A percentile compares a stretch with the other conserved stretches of the same genome.
Conservation (phyloP, 768 basidiomycete species). For the Rhodotorula taiwanensis region DNA sequence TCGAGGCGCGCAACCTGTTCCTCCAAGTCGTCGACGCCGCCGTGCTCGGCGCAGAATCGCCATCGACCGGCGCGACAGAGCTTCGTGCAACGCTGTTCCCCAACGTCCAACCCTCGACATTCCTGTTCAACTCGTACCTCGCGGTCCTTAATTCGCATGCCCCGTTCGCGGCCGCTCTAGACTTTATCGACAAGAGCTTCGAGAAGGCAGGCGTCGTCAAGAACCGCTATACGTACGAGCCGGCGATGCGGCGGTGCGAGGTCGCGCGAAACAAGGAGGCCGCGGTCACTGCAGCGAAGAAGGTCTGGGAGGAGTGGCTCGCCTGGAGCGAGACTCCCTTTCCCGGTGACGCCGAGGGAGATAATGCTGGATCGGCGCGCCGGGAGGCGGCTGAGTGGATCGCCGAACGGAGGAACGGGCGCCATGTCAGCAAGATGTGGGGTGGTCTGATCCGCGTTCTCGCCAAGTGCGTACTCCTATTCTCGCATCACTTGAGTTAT, state of each 20-base stretch:
- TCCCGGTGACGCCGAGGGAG: background rate
- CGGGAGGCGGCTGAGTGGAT: slow-evolving; percentile 8
- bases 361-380: background rate
- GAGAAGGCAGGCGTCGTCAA: slow-evolving; percentile 48
- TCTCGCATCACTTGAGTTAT: background rate
- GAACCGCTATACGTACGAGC: slow-evolving; percentile 57
- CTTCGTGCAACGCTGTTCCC: slow-evolving; percentile 20
- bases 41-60: background rate
- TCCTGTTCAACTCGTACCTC: slow-evolving; percentile 71
- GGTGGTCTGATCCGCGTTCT: slow-evolving; percentile 20
- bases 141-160: slow-evolving; percentile 64
- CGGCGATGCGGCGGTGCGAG: slow-evolving; percentile 64
- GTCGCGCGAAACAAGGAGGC: slow-evolving; percentile 50
- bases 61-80: no score
- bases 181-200: slow-evolving; percentile 55
- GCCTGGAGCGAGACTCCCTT: slow-evolving; percentile 18
- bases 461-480: slow-evolving; percentile 17
- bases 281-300: slow-evolving; percentile 54
- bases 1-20: slow-evolving; percentile 32
- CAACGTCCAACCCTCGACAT: slow-evolving; percentile 55
- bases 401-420: slow-evolving; percentile 13
- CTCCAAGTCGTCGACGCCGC: slow-evolving; percentile 12
- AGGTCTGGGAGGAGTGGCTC: slow-evolving; percentile 64
- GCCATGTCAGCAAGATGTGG: slow-evolving; percentile 27
- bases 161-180: slow-evolving; percentile 50